Evolutionary conservation across 108 stramenopile species (phyloP), one percentile per base, ranked within the genome.

Genomic region (Nannochloropsis salina): DNA sequence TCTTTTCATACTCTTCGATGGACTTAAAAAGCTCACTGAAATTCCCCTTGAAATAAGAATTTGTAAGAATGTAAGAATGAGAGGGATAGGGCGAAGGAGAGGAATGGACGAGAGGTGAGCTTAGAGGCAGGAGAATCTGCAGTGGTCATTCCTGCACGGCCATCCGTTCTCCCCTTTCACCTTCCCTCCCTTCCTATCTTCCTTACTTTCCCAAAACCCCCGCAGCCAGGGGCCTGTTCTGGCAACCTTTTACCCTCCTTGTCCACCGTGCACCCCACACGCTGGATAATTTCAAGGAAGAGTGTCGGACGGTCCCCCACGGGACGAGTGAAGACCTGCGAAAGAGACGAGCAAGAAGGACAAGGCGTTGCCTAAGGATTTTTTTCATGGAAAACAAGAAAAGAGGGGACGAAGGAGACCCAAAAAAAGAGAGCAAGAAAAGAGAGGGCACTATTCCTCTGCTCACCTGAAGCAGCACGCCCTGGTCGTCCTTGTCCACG

Each of bases 261-360:
- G 47, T 51, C 47, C 12, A 12, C 12, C 20, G 90, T 85, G 89
- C 95, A 96, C 3, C 95, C 95, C 79, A 95, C 94, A 10, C 95
- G 91, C 92, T 96, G 95, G 82, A 96, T 96, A 80, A 96, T 93
- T 88, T 96, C 95, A 81, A 95, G 84, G 85, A 96, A 96, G 45
- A 95, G 89, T 6, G 95, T 95, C 9, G 95, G 94, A 10, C 95
- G 89, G 84, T 95, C 95, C 5, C 94, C 94, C 79, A 94, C 88
- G 12, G 95, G 95, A 80, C 93, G 92, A 31, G 95, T 96, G 90
- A 96, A 96, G 5, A 96, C 86, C 82, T 96, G 94, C 12, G 47
- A 15, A 15, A 51, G 47, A 15, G 47, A 51, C 12, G 47, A 15
- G 31, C 31, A 31, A 31, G 0, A 31, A 31, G 31, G 31, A 31